Conservation (phyloP, 345 rosid genomes). For the Bretschneidera sinensis region DNA sequence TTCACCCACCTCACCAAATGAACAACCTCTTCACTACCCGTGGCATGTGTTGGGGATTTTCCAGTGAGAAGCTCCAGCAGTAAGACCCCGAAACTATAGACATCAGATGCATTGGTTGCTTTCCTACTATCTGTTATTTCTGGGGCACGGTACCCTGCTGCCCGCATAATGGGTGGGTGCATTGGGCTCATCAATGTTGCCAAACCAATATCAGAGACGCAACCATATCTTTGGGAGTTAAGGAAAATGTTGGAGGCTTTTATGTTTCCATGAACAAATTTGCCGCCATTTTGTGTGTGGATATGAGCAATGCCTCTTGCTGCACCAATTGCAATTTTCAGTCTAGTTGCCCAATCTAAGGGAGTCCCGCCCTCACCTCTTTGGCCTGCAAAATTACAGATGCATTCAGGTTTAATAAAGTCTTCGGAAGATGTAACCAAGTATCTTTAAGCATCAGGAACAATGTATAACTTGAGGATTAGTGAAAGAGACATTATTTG, state of each 20-base stretch:
- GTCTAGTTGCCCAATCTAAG: conserved; percentile 79
- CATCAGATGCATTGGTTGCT: conserved; percentile 65
- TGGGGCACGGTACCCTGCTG: conserved; percentile 87
- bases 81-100: conserved; percentile 83
- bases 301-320: conserved; percentile 77
- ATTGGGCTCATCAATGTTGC: conserved; percentile 63
- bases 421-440: background rate
- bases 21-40: conserved; percentile 57
- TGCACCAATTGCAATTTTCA: conserved; percentile 64
- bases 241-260: conserved; percentile 86
- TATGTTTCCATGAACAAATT: conserved; percentile 83
- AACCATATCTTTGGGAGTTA: conserved; percentile 46
- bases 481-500: background rate
- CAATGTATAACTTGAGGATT: background rate
- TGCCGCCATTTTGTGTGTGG: conserved; percentile 64
- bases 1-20: conserved; percentile 94
- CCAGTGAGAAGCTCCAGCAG: conserved; percentile 88
- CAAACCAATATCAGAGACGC: conserved; percentile 74
- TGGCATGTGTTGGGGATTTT: conserved; percentile 54
- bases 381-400: conserved; percentile 42
- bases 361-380: conserved; percentile 45
- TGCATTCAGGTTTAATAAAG: background rate
- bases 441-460: background rate
- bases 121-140: conserved; percentile 83
- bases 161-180: conserved; percentile 49